Evolutionary conservation across 2,329 filamentous ascomycete species (phyloP).

Genomic region (Triangularia setosa): DNA sequence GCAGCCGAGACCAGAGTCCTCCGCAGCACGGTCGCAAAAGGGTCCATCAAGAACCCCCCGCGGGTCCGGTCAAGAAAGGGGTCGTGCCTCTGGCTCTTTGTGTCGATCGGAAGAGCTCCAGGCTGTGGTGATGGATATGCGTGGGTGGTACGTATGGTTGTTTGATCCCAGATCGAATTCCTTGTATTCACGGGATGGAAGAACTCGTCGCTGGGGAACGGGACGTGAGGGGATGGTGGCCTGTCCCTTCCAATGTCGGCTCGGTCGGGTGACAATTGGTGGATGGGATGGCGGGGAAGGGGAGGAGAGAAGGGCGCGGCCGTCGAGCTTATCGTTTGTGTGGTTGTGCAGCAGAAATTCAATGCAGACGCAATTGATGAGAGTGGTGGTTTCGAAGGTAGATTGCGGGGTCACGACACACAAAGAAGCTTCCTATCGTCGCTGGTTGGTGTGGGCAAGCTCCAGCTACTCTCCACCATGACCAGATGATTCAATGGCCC

Average conservation of each 20-base stretch:
- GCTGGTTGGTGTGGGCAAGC: conserved; percentile 21
- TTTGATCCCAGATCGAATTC: too few relatives aligned
- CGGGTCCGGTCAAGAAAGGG: conserved; percentile 9
- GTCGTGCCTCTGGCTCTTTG: background rate
- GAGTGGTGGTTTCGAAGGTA: conserved; percentile 20
- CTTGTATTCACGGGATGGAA: background rate
- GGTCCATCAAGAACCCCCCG: conserved; percentile 36
- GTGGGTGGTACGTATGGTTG: background rate
- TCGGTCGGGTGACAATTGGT: background rate
- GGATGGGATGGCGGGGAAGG: background rate
- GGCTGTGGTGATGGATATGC: background rate
- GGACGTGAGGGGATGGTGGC: background rate
- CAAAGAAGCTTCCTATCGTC: conserved; percentile 22
- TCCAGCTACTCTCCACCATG: conserved; percentile 16
- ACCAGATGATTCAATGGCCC: conserved; percentile 10
- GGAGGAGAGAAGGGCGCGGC: background rate
- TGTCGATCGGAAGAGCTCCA: background rate
- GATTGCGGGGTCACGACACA: conserved; percentile 27
- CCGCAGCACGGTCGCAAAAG: conserved; percentile 35
- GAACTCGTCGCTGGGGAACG: background rate
- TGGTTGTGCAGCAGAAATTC: conserved; percentile 15
- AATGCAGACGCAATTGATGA: background rate
- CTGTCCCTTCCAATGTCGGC: too few relatives aligned
- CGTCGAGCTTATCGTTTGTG: conserved; percentile 12
- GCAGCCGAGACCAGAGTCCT: conserved; percentile 46